phyloP scores from a whole-genome alignment of 2,329 filamentous ascomycete genomes.

The Cercospora zeae-maydis region DNA sequence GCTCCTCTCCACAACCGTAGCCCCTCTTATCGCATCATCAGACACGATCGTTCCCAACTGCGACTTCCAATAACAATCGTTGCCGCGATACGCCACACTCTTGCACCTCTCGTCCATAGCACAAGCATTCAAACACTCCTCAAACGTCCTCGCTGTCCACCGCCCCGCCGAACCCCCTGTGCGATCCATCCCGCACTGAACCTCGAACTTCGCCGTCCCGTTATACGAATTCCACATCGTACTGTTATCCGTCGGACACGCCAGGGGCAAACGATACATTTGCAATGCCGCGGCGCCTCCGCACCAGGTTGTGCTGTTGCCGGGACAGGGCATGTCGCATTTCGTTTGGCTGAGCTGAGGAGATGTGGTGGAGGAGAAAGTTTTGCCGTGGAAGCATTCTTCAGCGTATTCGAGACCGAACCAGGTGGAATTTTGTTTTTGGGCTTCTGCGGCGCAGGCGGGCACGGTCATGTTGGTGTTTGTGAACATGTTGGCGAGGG shows the following conservation, averaged over 20 bases:
- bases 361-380: not conserved
- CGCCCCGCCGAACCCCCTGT: not conserved
- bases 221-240: not conserved
- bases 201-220: not conserved
- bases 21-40: not conserved
- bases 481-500: conserved; percentile 23
- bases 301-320: not conserved
- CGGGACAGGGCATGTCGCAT: not conserved
- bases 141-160: not conserved
- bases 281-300: not conserved
- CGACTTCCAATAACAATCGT: conserved; percentile 8
- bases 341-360: not conserved
- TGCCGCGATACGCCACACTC: not conserved
- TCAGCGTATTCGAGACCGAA: conserved; percentile 37
- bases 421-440: conserved; percentile 20
- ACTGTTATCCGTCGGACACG: not conserved
- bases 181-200: not conserved
- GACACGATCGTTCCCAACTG: not conserved
- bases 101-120: not conserved
- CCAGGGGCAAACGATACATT: not conserved
- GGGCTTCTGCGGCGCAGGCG: conserved; percentile 26
- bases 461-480: conserved; percentile 26
- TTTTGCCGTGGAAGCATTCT: conserved; percentile 16
- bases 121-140: conserved; percentile 7
- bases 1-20: not conserved